Evolutionary conservation across 2,329 filamentous ascomycete genomes (phyloP).

Genomic region (Cladosporium sp.): DNA sequence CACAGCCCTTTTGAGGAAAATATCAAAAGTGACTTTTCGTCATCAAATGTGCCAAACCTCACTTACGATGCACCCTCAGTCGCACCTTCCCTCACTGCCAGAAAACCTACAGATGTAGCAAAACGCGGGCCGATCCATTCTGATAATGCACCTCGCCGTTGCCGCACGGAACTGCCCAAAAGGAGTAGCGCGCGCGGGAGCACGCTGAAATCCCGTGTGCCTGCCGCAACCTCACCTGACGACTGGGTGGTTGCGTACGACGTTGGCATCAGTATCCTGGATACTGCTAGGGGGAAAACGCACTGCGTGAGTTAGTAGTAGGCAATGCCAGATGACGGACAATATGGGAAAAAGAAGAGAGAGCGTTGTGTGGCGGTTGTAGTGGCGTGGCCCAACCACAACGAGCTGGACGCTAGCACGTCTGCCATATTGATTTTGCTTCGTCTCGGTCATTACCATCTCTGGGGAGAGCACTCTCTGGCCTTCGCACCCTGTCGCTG

Average conservation of each 20-base stretch:
- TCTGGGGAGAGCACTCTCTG: background rate
- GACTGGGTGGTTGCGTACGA: background rate
- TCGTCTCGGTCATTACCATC: constrained; percentile 6
- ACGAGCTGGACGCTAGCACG: background rate
- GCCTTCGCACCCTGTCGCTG: background rate
- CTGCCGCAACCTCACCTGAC: background rate
- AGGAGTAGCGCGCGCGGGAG: background rate
- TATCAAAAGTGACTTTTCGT: background rate
- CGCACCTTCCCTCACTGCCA: background rate
- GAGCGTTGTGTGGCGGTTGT: background rate
- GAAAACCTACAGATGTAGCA: background rate
- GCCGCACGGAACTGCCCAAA: background rate
- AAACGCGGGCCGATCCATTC: background rate
- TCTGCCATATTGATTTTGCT: background rate
- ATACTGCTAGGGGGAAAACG: background rate
- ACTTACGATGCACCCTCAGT: background rate
- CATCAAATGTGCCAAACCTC: background rate
- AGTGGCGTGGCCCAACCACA: background rate
- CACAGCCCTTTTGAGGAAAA: background rate
- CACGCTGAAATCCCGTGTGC: background rate
- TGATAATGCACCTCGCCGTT: background rate
- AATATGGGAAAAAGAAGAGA: background rate
- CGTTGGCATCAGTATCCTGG: background rate
- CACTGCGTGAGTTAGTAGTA: background rate
- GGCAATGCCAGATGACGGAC: background rate